Conservation (phyloP, 148 eudicot species). For the Nepenthes gracilis region DNA sequence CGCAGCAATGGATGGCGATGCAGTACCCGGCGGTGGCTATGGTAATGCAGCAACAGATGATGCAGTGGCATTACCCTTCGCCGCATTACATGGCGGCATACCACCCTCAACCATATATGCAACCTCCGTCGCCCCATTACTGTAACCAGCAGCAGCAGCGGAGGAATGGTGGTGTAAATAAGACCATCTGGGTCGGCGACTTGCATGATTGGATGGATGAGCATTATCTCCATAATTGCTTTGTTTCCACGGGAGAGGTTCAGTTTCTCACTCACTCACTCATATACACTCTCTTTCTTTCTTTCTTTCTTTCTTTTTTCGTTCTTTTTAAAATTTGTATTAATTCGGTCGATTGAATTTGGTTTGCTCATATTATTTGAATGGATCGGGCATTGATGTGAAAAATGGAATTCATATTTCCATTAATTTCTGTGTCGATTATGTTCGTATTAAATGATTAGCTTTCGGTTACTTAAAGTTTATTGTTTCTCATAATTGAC, state of each 20-base stretch:
- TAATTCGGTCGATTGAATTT: neutral
- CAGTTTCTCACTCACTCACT: neutral
- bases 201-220: constrained; percentile 95
- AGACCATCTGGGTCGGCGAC: constrained; percentile 95
- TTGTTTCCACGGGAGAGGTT: constrained; percentile 73
- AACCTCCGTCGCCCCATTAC: constrained; percentile 22
- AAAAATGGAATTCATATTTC: too few species aligned
- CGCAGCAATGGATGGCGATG: constrained; percentile 43
- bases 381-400: too few species aligned
- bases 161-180: constrained; percentile 53
- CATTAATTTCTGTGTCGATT: too few species aligned
- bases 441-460: too few species aligned
- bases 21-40: constrained; percentile 84
- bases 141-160: constrained; percentile 19
- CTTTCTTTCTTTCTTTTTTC: too few species aligned
- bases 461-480: too few species aligned
- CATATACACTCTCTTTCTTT: too few species aligned
- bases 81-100: constrained; percentile 68
- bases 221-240: constrained; percentile 73
- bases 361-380: too few species aligned
- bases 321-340: neutral
- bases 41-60: constrained; percentile 92
- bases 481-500: too few species aligned
- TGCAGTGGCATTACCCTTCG: constrained; percentile 54
- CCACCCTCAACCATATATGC: constrained; percentile 23